Percentiles rank a stretch among this genome's conserved stretches.
These are phyloP conservation scores for Cyclotella sp. DNA, from an alignment of 108 stramenopile species.

Conservation along the genomic window DNA sequence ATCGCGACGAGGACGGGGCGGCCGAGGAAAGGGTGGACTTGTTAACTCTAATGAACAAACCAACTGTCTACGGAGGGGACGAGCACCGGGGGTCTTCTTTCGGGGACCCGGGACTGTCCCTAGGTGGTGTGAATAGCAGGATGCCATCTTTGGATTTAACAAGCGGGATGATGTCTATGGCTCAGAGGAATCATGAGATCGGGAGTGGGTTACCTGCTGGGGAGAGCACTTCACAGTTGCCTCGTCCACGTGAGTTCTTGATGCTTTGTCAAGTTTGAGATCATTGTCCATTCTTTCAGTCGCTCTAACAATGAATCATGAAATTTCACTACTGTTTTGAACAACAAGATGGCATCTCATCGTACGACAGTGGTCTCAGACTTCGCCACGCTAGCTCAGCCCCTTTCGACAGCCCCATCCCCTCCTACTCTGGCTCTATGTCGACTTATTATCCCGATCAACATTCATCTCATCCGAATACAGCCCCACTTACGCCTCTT, in stretches of 20 bases:
- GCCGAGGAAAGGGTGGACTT: constrained; percentile 62
- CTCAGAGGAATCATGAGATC: constrained; percentile 56
- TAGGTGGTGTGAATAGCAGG: constrained; percentile 20
- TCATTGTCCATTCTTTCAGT: not conserved
- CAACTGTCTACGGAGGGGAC: constrained; percentile 63
- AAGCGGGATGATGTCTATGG: constrained; percentile 82
- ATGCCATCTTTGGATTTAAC: constrained; percentile 84
- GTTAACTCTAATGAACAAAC: constrained; percentile 67
- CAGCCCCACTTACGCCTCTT: constrained; percentile 72
- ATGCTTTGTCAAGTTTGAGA: not conserved
- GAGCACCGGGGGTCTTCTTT: constrained; percentile 21
- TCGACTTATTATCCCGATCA: constrained; percentile 55
- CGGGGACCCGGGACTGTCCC: constrained; percentile 22
- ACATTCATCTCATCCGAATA: constrained; percentile 24
- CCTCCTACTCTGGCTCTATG: constrained; percentile 35
- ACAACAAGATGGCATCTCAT: constrained; percentile 22
- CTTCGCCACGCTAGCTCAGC: constrained; percentile 39
- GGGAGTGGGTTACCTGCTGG: constrained; percentile 43
- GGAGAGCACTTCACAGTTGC: constrained; percentile 52
- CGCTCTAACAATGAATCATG: not conserved
- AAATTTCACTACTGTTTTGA: not conserved
- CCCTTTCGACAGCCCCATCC: constrained; percentile 39
- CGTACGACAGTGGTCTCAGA: constrained; percentile 32
- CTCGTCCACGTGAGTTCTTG: constrained; percentile 47
- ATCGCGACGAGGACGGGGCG: constrained; percentile 44